phyloP scores from a whole-genome alignment of 306 rosid genomes.

The Vachellia collinsii region DNA sequence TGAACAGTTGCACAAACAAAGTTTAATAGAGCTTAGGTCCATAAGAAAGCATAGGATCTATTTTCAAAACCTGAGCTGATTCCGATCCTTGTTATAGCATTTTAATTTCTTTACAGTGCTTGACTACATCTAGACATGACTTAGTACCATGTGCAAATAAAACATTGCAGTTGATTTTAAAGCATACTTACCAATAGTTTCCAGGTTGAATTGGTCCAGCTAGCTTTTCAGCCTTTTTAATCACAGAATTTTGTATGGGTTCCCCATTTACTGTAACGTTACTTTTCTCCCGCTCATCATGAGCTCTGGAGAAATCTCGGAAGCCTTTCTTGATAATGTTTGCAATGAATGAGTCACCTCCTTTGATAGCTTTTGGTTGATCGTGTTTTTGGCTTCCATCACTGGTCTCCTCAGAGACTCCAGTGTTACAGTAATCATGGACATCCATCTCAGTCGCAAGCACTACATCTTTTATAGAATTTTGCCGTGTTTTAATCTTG shows the following conservation, averaged over 20 bases:
- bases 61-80: neutral
- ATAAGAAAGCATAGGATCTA: neutral
- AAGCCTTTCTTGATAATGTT: slow-evolving; percentile 92
- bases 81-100: neutral
- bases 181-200: slow-evolving; percentile 77
- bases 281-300: slow-evolving; percentile 34
- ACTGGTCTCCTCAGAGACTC: slow-evolving; percentile 70
- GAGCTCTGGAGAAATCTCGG: slow-evolving; percentile 38
- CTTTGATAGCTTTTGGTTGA: slow-evolving; percentile 64
- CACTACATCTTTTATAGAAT: slow-evolving; percentile 78
- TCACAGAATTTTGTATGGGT: slow-evolving; percentile 58
- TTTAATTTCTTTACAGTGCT: neutral
- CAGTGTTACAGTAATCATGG: slow-evolving; percentile 76
- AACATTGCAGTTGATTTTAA: slow-evolving; percentile 13
- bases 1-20: slow-evolving; percentile 1
- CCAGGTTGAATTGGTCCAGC: slow-evolving; percentile 95
- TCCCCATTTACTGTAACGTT: slow-evolving; percentile 80
- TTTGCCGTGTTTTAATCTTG: slow-evolving; percentile 74
- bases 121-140: slow-evolving; percentile 4
- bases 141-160: slow-evolving; percentile 30
- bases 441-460: slow-evolving; percentile 95
- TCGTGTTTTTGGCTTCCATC: slow-evolving; percentile 69
- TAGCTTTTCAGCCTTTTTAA: slow-evolving; percentile 87
- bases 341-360: slow-evolving; percentile 82
- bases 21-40: neutral